phyloP scores from a whole-genome alignment of 2,329 filamentous ascomycete species.

The Penicillium sp. region DNA sequence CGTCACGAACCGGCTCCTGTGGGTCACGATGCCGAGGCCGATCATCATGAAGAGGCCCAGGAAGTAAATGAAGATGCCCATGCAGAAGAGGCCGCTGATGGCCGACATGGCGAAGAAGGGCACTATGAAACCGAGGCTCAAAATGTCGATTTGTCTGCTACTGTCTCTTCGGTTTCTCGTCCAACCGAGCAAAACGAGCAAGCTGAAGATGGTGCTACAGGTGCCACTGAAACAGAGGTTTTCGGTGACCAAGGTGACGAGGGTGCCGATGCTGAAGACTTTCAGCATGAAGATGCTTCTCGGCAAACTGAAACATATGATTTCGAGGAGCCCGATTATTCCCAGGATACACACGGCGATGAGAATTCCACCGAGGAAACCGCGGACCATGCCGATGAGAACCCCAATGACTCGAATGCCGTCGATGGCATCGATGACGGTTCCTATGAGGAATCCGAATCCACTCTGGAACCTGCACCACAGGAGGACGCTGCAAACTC shows the following conservation, averaged over 20 bases:
- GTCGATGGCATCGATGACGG: constrained; percentile 9
- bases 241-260: constrained; percentile 11
- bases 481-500: constrained; percentile 9
- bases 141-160: constrained; percentile 28
- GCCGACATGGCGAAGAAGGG: constrained; percentile 13
- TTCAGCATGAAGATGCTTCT: constrained; percentile 10
- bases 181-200: constrained; percentile 14
- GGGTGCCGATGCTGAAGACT: constrained; percentile 10
- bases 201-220: constrained; percentile 10
- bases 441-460: constrained; percentile 18
- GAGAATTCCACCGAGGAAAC: constrained; percentile 10
- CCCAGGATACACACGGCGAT: constrained; percentile 6
- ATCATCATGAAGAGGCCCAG: neutral
- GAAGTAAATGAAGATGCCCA: constrained; percentile 15
- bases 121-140: constrained; percentile 28
- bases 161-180: constrained; percentile 21
- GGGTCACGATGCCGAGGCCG: neutral
- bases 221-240: constrained; percentile 3
- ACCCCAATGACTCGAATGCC: constrained; percentile 4
- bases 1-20: neutral
- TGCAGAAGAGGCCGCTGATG: constrained; percentile 9
- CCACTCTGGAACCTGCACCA: constrained; percentile 13
- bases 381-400: constrained; percentile 11
- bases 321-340: constrained; percentile 8
- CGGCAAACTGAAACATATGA: constrained; percentile 13